phyloP scores from a whole-genome alignment of 2,329 filamentous ascomycete species.

The Cytospora piceicola region DNA sequence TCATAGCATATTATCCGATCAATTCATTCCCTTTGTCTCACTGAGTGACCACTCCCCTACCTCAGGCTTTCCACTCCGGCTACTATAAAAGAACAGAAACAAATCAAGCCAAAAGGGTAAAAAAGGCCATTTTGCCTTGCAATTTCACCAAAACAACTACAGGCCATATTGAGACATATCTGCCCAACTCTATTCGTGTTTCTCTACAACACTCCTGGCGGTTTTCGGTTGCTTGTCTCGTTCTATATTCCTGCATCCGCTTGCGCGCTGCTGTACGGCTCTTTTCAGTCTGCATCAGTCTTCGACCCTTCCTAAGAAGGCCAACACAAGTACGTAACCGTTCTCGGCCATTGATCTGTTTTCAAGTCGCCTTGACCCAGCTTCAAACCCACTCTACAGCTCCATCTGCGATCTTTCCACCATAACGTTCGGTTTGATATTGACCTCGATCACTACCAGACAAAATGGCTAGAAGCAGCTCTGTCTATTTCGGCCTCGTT shows the following conservation, averaged over 20 bases:
- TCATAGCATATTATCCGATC: no score
- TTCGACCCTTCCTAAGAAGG: not conserved
- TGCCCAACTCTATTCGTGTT: not conserved
- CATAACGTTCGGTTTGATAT: not conserved
- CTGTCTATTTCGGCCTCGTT: not conserved
- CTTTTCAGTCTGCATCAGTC: not conserved
- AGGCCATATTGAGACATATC: not conserved
- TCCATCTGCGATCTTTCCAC: not conserved
- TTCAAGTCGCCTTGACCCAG: not conserved
- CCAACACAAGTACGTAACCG: not conserved
- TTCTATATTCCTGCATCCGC: not conserved
- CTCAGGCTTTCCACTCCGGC: not conserved
- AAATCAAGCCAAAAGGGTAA: no score
- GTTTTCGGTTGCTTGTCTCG: not conserved
- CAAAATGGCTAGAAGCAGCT: not conserved
- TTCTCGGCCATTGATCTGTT: not conserved
- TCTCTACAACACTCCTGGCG: not conserved
- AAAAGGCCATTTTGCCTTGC: not conserved
- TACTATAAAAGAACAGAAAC: not conserved
- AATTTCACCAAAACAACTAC: not conserved
- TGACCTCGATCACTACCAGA: not conserved
- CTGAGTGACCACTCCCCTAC: no score
- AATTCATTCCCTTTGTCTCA: no score
- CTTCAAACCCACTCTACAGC: not conserved
- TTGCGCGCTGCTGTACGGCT: not conserved